phyloP scores from a whole-genome alignment of 192 early-diverging fungal genomes.

The Lunasporangiospora selenospora region DNA sequence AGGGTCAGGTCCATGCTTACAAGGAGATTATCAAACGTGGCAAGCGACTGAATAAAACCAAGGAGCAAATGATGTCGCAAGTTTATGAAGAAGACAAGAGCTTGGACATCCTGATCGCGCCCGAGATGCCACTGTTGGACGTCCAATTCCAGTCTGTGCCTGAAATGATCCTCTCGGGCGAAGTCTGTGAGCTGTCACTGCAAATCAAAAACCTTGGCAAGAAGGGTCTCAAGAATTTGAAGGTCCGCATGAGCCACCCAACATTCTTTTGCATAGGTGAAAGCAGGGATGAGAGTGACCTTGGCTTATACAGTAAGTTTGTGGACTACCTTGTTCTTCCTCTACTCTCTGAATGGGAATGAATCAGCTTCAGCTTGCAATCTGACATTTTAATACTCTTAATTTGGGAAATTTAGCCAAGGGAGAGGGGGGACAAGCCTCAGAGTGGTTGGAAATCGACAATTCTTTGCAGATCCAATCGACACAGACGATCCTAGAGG shows the following conservation, averaged over 20 bases:
- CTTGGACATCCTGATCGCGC: conserved; percentile 76
- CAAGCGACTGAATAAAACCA: conserved; percentile 77
- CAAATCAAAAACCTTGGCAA: conserved; percentile 88
- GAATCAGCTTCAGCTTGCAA: too few relatives aligned
- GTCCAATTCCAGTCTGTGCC: conserved; percentile 81
- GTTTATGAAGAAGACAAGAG: conserved; percentile 76
- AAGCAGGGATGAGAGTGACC: conserved; percentile 49
- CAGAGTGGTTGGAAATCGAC: conserved; percentile 30
- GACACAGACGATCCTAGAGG: conserved; percentile 20
- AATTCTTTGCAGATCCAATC: conserved; percentile 57
- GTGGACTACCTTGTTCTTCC: too few relatives aligned
- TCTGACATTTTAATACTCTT: too few relatives aligned
- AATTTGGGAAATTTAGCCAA: too few relatives aligned
- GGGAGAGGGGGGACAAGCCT: conserved; percentile 14
- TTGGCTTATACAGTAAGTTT: conserved; percentile 49
- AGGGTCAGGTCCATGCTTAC: conserved; percentile 77
- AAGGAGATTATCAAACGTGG: conserved; percentile 72
- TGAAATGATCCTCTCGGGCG: conserved; percentile 79
- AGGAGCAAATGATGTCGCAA: conserved; percentile 62
- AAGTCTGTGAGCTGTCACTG: conserved; percentile 74
- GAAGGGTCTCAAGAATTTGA: conserved; percentile 71
- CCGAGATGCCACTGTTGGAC: conserved; percentile 85
- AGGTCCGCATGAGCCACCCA: conserved; percentile 85
- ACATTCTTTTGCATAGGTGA: conserved; percentile 82
- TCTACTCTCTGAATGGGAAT: too few relatives aligned